Base-by-base conservation (phyloP, 129 eudicot species). In the Rutidosis leptorrhynchoides region DNA sequence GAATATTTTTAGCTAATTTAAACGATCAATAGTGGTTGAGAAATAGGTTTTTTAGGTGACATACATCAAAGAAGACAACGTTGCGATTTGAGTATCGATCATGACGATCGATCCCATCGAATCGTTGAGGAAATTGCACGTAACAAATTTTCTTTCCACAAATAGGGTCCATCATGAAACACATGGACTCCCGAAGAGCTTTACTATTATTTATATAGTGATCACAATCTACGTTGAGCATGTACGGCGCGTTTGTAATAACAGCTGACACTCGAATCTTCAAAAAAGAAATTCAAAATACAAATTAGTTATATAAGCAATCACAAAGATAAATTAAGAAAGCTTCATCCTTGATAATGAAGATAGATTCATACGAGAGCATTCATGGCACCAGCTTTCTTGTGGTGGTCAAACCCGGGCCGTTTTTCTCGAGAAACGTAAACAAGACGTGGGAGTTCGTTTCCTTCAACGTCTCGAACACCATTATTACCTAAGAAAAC, bases 301-400 rank as follows among this genome's bases (percentile, higher is more conserved):
- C 14, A 59, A 5, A 48, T 67, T 74, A 59, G 25, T n/a, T n/a
- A n/a, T n/a, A n/a, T n/a, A 45, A 48, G 6, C 45, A 58, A 45
- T 7, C 1, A 60, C 14, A 3, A 29, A 45, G 7, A 29, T 8
- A 42, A 60, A 6, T 12, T 48, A 26, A 48, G 11, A 20, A 49
- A 48, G 40, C 40, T 29, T 32, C 30, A 22, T 67, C n/a, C 25
- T 19, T 9, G 25, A 28, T 40, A 17, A 53, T 8, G 19, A 17
- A 48, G 33, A 65, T 55, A 27, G 56, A 28, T 58, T 67, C 43
- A 64, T 78, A 88, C 92, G 69, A 88, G 73, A 33, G 96, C 79
- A 76, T 88, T 88, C 96, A 88, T 88, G 35, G 96, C 96, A 52
- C 92, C 96, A 7, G 96, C 96, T 73, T 88, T 88, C 49, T 88